A percentile compares a stretch with the other conserved stretches of the same genome.
Conservation (phyloP, 2,329 filamentous ascomycete species). For the Ascosphaera aggregata region DNA sequence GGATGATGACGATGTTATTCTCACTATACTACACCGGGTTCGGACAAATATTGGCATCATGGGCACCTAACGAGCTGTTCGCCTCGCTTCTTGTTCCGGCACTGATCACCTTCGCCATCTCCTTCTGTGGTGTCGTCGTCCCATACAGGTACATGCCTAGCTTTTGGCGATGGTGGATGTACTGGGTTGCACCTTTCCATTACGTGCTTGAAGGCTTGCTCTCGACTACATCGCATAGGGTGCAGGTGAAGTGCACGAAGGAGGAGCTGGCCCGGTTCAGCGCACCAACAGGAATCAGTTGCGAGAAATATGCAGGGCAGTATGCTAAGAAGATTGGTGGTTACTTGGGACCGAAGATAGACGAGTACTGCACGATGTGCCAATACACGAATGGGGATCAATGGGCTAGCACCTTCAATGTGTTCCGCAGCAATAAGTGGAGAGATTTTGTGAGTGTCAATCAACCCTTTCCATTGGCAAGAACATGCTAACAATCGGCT, state of each 20-base stretch:
- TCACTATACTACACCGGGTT: constrained; percentile 42
- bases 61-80: constrained; percentile 41
- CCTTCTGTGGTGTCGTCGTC: constrained; percentile 54
- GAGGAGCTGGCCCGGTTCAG: constrained; percentile 37
- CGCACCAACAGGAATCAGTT: constrained; percentile 34
- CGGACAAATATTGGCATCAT: constrained; percentile 42
- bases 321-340: constrained; percentile 34
- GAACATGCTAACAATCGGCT: neutral
- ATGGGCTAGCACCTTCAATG: constrained; percentile 35
- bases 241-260: constrained; percentile 30
- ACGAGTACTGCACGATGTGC: constrained; percentile 40
- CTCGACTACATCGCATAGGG: constrained; percentile 28
- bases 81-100: constrained; percentile 43
- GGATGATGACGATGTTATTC: constrained; percentile 41
- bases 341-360: constrained; percentile 32
- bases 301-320: constrained; percentile 31
- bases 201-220: constrained; percentile 43
- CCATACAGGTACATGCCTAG: constrained; percentile 36
- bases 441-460: constrained; percentile 29
- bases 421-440: constrained; percentile 39
- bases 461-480: neutral
- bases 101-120: constrained; percentile 45
- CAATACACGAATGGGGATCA: constrained; percentile 36
- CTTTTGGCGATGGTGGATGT: constrained; percentile 47
- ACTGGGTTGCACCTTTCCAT: constrained; percentile 43